phyloP scores from a whole-genome alignment of 2,329 filamentous ascomycete species.

The Fusarium coffeatum region DNA sequence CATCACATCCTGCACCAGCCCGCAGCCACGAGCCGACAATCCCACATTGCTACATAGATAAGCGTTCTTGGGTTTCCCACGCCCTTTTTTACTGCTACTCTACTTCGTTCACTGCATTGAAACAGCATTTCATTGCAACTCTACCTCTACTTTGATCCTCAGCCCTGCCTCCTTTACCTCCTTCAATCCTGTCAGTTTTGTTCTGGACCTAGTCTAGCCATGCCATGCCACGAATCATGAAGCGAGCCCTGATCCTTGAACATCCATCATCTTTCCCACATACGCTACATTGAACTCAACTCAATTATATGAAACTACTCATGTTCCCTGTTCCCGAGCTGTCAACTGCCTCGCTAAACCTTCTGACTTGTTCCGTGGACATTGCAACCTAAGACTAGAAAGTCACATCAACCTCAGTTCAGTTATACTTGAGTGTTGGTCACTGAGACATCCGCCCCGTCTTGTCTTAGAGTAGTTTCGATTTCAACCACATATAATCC shows the following conservation, averaged over 20 bases:
- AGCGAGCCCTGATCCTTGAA: constrained; percentile 36
- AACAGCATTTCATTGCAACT: constrained; percentile 1
- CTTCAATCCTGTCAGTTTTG: constrained; percentile 28
- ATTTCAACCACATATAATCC: constrained; percentile 11
- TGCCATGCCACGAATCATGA: constrained; percentile 44
- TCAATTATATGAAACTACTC: constrained; percentile 43
- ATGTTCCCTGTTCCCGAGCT: constrained; percentile 32
- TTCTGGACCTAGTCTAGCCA: constrained; percentile 33
- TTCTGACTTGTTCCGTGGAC: constrained; percentile 12
- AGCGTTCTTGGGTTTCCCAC: constrained; percentile 26
- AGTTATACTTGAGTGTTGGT: neutral
- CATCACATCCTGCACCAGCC: constrained; percentile 32
- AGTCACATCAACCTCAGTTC: neutral
- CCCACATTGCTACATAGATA: constrained; percentile 35
- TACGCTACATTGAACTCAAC: constrained; percentile 21
- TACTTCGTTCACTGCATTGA: neutral
- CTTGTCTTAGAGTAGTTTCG: constrained; percentile 17
- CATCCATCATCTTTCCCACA: constrained; percentile 25
- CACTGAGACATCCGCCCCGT: constrained; percentile 7
- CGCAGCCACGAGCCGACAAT: constrained; percentile 30
- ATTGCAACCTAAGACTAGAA: constrained; percentile 14
- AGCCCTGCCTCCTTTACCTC: constrained; percentile 16
- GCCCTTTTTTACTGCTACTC: constrained; percentile 17
- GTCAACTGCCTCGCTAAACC: constrained; percentile 21
- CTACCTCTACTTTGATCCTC: constrained; percentile 1